phyloP scores from a whole-genome alignment of 129 eudicot species.

The Pittosporum tobira region DNA sequence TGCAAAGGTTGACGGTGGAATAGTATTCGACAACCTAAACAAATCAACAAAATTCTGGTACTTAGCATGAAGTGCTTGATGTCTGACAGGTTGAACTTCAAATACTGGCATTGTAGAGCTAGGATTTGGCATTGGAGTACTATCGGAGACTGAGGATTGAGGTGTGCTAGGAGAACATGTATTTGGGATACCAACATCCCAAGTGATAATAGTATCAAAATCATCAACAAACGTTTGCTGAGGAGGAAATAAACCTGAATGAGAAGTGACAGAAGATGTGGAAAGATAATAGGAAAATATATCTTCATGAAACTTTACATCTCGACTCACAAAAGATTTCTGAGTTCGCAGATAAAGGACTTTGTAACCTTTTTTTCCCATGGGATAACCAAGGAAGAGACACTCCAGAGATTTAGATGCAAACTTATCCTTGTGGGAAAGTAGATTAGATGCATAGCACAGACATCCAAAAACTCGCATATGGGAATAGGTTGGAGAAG shows the following conservation, averaged over 20 bases:
- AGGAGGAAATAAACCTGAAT: background rate
- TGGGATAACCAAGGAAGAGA: slow-evolving; percentile 11
- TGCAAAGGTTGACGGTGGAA: background rate
- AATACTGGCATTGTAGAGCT: too few species aligned
- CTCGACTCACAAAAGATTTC: background rate
- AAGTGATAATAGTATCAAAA: background rate
- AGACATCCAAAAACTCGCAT: slow-evolving; percentile 4
- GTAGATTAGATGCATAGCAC: background rate
- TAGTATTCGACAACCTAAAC: background rate
- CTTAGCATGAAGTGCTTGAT: too few species aligned
- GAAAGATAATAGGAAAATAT: too few species aligned
- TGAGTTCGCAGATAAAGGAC: background rate
- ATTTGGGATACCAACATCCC: background rate
- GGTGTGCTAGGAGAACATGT: too few species aligned
- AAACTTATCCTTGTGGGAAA: background rate
- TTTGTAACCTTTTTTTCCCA: background rate
- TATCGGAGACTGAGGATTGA: too few species aligned
- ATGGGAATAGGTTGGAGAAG: background rate
- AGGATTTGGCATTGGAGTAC: too few species aligned
- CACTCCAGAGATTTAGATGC: background rate
- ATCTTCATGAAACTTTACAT: too few species aligned
- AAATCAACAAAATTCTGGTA: background rate
- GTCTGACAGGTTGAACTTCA: too few species aligned
- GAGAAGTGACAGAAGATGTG: background rate
- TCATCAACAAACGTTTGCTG: background rate